phyloP scores from a whole-genome alignment of 2,329 filamentous ascomycete genomes.

The Fusarium proliferatum region DNA sequence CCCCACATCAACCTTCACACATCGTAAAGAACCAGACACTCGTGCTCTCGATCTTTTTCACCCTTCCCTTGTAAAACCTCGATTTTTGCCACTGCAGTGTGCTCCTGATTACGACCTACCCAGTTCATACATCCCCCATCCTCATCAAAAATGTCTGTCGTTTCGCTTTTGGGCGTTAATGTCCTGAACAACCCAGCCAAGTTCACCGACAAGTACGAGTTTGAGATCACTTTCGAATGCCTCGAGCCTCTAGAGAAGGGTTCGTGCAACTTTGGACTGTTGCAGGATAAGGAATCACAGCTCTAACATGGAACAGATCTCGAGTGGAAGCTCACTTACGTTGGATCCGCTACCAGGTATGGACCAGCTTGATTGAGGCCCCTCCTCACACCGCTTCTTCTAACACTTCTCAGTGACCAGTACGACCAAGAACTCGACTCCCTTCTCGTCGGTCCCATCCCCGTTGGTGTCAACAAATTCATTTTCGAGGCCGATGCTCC shows the following conservation, averaged over 20 bases:
- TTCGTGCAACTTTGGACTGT: constrained; percentile 51
- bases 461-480: constrained; percentile 98
- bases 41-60: not conserved
- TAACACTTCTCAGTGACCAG: constrained; percentile 73
- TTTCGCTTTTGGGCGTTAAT: constrained; percentile 94
- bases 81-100: not conserved
- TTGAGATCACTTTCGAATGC: constrained; percentile 99
- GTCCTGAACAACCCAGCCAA: constrained; percentile 97
- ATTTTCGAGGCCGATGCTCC: constrained; percentile 96
- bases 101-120: not conserved
- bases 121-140: constrained; percentile 3
- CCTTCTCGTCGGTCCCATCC: constrained; percentile 95
- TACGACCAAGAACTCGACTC: constrained; percentile 99
- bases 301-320: constrained; percentile 71
- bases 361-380: constrained; percentile 50
- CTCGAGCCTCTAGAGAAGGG: constrained; percentile 94
- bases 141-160: constrained; percentile 80
- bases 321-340: constrained; percentile 99
- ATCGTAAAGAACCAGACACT: constrained; percentile 10
- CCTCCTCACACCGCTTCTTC: constrained; percentile 34
- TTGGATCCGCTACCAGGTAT: constrained; percentile 97
- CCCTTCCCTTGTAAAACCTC: not conserved
- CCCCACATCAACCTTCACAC: constrained; percentile 7
- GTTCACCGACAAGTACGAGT: constrained; percentile 93
- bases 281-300: not conserved